These are phyloP conservation scores for Zygotorulaspora florentina DNA, from an alignment of 805 yeast genomes.

Conservation along the genomic window DNA sequence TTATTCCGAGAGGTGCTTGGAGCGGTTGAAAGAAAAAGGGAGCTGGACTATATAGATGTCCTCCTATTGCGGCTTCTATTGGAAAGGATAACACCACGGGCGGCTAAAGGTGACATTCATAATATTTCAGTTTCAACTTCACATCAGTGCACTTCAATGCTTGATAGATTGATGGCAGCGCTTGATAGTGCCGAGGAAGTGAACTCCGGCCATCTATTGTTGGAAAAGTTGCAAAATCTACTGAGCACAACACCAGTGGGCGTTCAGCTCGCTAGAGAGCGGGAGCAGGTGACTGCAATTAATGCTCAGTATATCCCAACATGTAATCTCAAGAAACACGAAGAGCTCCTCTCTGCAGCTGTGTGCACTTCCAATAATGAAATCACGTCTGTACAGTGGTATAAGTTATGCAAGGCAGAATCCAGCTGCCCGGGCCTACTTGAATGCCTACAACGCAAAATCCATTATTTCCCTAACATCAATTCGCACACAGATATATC, in stretches of 20 bases:
- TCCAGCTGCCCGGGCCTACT: slow-evolving; percentile 21
- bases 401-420: slow-evolving; percentile 24
- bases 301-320: slow-evolving; percentile 23
- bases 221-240: slow-evolving; percentile 14
- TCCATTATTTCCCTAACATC: slow-evolving; percentile 53
- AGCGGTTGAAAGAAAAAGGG: background rate
- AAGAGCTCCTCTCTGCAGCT: slow-evolving; percentile 18
- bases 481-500: slow-evolving; percentile 61
- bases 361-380: slow-evolving; percentile 27
- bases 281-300: slow-evolving; percentile 18
- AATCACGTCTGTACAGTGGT: slow-evolving; percentile 28
- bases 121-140: background rate
- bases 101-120: background rate
- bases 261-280: slow-evolving; percentile 25
- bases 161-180: slow-evolving; percentile 5
- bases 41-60: slow-evolving; percentile 21
- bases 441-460: slow-evolving; percentile 36
- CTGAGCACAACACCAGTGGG: slow-evolving; percentile 25
- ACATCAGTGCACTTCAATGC: background rate
- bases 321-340: slow-evolving; percentile 23
- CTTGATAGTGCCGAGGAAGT: slow-evolving; percentile 2
- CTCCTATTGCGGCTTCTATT: slow-evolving; percentile 18
- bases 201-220: slow-evolving; percentile 1
- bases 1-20: slow-evolving; percentile 9
- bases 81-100: background rate